Evolutionary conservation across 2,329 filamentous ascomycete genomes (phyloP).

Genomic region (Colletotrichum incanum): DNA sequence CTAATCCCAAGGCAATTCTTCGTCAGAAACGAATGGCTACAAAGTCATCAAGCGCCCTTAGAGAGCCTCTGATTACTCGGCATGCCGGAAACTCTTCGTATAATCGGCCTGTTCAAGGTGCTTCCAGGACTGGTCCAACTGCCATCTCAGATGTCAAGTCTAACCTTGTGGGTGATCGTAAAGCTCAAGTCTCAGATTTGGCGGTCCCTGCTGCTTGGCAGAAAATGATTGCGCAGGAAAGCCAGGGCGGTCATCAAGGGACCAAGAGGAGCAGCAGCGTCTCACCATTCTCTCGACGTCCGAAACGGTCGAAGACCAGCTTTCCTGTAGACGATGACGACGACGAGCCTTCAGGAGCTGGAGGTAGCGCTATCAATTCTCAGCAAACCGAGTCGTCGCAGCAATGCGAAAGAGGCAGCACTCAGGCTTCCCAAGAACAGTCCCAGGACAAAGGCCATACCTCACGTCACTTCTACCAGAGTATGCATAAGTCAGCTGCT

Average conservation of each 20-base stretch:
- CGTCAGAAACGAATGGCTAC: background rate
- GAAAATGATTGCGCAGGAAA: background rate
- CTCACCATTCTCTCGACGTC: background rate
- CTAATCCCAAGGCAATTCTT: background rate
- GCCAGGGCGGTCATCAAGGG: too few species aligned
- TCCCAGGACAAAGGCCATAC: background rate
- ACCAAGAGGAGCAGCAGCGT: background rate
- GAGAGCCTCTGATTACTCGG: background rate
- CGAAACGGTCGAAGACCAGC: constrained; percentile 16
- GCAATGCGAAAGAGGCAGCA: background rate
- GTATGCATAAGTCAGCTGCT: background rate
- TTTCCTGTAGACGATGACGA: background rate
- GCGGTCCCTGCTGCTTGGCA: constrained; percentile 3
- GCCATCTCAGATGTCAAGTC: constrained; percentile 7
- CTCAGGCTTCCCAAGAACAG: background rate
- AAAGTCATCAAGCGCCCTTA: background rate
- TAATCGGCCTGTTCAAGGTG: constrained; percentile 17
- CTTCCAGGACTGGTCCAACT: background rate
- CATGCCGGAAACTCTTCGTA: constrained; percentile 19
- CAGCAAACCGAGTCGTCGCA: background rate
- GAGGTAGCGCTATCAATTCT: background rate
- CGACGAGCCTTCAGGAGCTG: background rate
- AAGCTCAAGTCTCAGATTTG: background rate
- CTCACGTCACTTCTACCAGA: constrained; percentile 18
- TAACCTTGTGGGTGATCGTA: constrained; percentile 9